These are phyloP conservation scores for Plectranthus barbatus DNA, from an alignment of 257 asterid species.

Conservation along the genomic window DNA sequence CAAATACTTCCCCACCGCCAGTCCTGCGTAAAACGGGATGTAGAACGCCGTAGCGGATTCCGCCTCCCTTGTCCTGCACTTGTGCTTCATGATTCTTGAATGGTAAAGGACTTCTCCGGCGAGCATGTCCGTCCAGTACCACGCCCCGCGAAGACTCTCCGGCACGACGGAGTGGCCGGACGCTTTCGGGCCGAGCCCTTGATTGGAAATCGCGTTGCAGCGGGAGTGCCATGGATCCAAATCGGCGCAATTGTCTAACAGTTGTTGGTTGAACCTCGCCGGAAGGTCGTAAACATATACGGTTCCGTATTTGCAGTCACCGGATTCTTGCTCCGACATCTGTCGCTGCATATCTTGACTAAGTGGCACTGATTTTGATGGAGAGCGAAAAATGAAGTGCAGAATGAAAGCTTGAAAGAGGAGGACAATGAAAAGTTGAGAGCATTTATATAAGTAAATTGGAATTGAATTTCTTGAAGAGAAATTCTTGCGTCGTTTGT, in stretches of 20 bases:
- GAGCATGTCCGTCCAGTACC: conserved; percentile 72
- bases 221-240: conserved; percentile 62
- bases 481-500: conserved; percentile 11
- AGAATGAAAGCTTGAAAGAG: conserved; percentile 27
- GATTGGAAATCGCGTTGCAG: conserved; percentile 41
- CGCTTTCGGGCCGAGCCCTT: conserved; percentile 50
- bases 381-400: conserved; percentile 2
- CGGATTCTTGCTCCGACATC: not conserved
- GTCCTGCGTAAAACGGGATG: conserved; percentile 55
- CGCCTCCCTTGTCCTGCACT: conserved; percentile 44
- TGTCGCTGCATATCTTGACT: not conserved
- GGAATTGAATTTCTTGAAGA: not conserved
- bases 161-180: conserved; percentile 26
- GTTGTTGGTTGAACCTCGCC: conserved; percentile 31
- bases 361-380: conserved; percentile 8
- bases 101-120: conserved; percentile 51
- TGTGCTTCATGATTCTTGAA: conserved; percentile 27
- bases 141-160: conserved; percentile 26
- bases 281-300: conserved; percentile 62
- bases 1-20: conserved; percentile 35
- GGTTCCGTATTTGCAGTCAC: conserved; percentile 20
- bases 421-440: conserved; percentile 15
- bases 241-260: conserved; percentile 35
- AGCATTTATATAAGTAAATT: conserved; percentile 11
- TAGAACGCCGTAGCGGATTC: conserved; percentile 54